phyloP scores from a whole-genome alignment of 2,329 filamentous ascomycete species.

The Hymenoscyphus fraxineus region DNA sequence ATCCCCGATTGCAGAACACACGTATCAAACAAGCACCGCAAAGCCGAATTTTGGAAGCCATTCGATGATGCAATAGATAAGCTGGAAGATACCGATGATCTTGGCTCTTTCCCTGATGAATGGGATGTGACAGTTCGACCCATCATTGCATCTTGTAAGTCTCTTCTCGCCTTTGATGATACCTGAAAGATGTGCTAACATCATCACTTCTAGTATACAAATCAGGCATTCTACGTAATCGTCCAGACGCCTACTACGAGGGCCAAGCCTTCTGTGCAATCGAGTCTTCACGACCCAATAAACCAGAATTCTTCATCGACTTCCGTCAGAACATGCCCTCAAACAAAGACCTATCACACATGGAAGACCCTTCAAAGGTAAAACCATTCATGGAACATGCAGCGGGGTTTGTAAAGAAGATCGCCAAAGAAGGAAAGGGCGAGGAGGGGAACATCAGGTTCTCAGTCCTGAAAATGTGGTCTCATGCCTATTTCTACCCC shows the following conservation, averaged over 20 bases:
- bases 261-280: slow-evolving; percentile 39
- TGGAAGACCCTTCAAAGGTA: slow-evolving; percentile 36
- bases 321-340: slow-evolving; percentile 32
- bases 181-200: neutral
- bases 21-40: slow-evolving; percentile 37
- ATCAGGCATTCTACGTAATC: slow-evolving; percentile 41
- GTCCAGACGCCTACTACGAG: slow-evolving; percentile 29
- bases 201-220: slow-evolving; percentile 39
- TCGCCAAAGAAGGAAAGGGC: slow-evolving; percentile 5
- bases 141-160: slow-evolving; percentile 39
- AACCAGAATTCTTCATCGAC: slow-evolving; percentile 44
- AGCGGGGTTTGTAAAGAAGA: slow-evolving; percentile 29
- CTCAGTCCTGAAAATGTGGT: slow-evolving; percentile 44
- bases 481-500: slow-evolving; percentile 47
- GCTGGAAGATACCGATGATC: slow-evolving; percentile 29
- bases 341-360: slow-evolving; percentile 26
- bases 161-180: neutral
- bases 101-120: slow-evolving; percentile 35
- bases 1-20: slow-evolving; percentile 38
- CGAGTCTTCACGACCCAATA: slow-evolving; percentile 36
- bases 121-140: slow-evolving; percentile 42
- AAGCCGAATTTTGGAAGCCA: slow-evolving; percentile 38
- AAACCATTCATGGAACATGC: slow-evolving; percentile 36
- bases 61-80: slow-evolving; percentile 30
- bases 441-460: slow-evolving; percentile 35